These are phyloP conservation scores for Fusarium pseudonygamai DNA, from an alignment of 2,329 filamentous ascomycete genomes.

Conservation along the genomic window DNA sequence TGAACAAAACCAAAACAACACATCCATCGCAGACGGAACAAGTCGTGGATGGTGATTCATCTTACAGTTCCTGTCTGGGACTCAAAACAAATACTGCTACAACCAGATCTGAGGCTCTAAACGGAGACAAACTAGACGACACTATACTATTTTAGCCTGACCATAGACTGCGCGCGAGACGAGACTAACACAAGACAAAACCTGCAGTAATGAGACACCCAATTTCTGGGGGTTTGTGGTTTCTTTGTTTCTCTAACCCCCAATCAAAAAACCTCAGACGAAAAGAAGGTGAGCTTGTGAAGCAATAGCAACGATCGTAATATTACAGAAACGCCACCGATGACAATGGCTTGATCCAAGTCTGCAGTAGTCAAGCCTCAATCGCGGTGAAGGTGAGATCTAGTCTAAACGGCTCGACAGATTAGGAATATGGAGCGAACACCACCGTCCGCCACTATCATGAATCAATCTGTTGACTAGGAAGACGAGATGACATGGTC, in stretches of 20 bases:
- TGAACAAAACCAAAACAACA: slow-evolving; percentile 22
- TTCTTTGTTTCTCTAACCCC: neutral
- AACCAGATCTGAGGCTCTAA: slow-evolving; percentile 17
- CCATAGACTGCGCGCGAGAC: slow-evolving; percentile 15
- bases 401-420: slow-evolving; percentile 22
- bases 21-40: slow-evolving; percentile 21
- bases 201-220: slow-evolving; percentile 11
- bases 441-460: slow-evolving; percentile 11
- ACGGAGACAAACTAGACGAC: neutral
- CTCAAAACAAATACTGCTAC: slow-evolving; percentile 28
- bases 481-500: neutral
- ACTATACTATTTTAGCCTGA: slow-evolving; percentile 14
- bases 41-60: slow-evolving; percentile 21
- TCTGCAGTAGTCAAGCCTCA: slow-evolving; percentile 11
- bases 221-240: slow-evolving; percentile 6
- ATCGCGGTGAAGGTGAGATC: slow-evolving; percentile 26
- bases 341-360: slow-evolving; percentile 11
- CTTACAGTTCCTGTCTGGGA: slow-evolving; percentile 31
- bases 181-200: slow-evolving; percentile 28
- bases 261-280: slow-evolving; percentile 2
- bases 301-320: neutral
- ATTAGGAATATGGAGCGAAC: slow-evolving; percentile 33
- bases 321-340: slow-evolving; percentile 33
- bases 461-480: neutral
- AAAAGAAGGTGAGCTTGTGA: neutral